These are phyloP conservation scores for Clavaria fumosa DNA, from an alignment of 768 basidiomycete species.

Conservation along the genomic window DNA sequence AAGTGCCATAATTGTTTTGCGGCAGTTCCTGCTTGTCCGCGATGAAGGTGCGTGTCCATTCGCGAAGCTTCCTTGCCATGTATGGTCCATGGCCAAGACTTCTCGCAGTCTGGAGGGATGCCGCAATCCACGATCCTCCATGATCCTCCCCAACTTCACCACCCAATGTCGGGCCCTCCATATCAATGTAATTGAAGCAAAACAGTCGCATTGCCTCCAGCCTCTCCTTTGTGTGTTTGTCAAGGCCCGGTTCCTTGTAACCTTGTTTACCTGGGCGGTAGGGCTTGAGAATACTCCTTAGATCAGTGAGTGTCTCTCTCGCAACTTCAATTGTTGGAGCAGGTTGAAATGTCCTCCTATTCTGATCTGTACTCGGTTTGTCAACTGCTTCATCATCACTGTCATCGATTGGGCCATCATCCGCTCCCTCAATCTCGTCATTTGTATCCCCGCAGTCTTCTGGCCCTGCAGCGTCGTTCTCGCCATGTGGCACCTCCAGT, in stretches of 20 bases:
- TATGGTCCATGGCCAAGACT: conserved; percentile 2
- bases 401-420: conserved; percentile 5
- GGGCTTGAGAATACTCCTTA: conserved; percentile 10
- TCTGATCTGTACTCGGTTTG: neutral
- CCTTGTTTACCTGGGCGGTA: conserved; percentile 6
- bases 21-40: conserved; percentile 12
- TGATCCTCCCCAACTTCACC: conserved; percentile 3
- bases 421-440: neutral
- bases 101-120: conserved; percentile 4
- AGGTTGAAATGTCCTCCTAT: neutral
- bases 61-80: conserved; percentile 9
- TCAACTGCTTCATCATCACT: neutral
- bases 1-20: conserved; percentile 11
- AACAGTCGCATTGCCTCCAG: conserved; percentile 7
- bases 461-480: too few relatives aligned
- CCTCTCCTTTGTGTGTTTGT: conserved; percentile 3
- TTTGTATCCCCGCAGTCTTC: neutral
- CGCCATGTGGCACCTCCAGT: too few relatives aligned
- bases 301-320: conserved; percentile 3
- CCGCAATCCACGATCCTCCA: conserved; percentile 2
- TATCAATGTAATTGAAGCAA: neutral
- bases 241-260: conserved; percentile 8
- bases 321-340: conserved; percentile 8
- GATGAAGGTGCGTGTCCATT: conserved; percentile 12
- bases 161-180: neutral